phyloP scores from a whole-genome alignment of 2,329 filamentous ascomycete genomes.

The Penicillium fuscoglaucum region DNA sequence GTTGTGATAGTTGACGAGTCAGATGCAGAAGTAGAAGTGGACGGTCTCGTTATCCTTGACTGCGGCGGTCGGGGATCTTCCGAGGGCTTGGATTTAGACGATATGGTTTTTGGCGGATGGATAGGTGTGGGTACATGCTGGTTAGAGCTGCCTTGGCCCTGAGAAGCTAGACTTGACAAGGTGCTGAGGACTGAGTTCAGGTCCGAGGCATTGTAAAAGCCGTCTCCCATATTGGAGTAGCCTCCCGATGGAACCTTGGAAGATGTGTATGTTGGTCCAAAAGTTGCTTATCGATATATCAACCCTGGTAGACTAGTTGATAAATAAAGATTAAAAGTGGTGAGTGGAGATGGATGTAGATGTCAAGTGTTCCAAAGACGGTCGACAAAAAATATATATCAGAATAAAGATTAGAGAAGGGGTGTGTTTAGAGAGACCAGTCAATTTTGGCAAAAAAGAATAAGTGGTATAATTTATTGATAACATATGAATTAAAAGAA shows the following conservation, averaged over 20 bases:
- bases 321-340: neutral
- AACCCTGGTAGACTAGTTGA: neutral
- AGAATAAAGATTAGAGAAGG: neutral
- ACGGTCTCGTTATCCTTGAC: conserved; percentile 11
- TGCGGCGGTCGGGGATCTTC: conserved; percentile 2
- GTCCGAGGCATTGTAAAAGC: conserved; percentile 36
- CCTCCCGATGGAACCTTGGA: neutral
- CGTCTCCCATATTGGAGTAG: conserved; percentile 16
- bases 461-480: neutral
- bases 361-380: neutral
- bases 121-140: conserved; percentile 8
- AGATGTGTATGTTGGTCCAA: neutral
- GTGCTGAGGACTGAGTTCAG: conserved; percentile 45
- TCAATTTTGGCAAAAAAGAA: neutral
- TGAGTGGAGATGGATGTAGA: conserved; percentile 2
- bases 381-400: neutral
- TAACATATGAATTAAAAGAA: neutral
- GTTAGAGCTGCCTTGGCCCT: conserved; percentile 13
- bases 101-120: conserved; percentile 4
- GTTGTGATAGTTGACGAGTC: conserved; percentile 53
- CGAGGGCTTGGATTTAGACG: neutral
- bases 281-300: neutral
- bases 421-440: neutral
- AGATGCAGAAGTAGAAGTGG: conserved; percentile 7
- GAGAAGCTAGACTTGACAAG: conserved; percentile 39